phyloP scores from a whole-genome alignment of 352 stramenopile genomes.

The Sclerospora graminicola region DNA sequence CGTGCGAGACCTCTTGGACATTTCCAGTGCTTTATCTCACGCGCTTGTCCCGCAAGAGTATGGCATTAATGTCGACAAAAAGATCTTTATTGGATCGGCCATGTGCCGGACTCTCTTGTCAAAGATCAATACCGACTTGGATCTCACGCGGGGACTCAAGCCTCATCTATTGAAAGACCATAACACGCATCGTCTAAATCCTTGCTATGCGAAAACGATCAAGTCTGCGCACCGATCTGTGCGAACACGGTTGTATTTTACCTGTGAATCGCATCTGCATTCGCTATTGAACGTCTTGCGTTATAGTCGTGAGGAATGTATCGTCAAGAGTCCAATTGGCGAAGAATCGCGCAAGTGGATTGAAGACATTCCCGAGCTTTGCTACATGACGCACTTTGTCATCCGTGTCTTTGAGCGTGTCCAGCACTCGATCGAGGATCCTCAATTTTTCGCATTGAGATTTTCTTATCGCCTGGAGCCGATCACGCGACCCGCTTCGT shows the following conservation, averaged over 20 bases:
- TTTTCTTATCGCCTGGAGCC: conserved; percentile 74
- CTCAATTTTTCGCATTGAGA: conserved; percentile 74
- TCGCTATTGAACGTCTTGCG: conserved; percentile 97
- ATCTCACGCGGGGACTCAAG: conserved; percentile 53
- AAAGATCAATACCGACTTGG: conserved; percentile 83
- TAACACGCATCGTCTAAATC: conserved; percentile 74
- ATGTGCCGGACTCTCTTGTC: conserved; percentile 84
- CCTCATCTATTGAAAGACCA: conserved; percentile 37
- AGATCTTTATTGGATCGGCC: conserved; percentile 77
- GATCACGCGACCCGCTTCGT: conserved; percentile 60
- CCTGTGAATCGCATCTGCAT: conserved; percentile 97
- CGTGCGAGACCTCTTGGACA: conserved; percentile 90
- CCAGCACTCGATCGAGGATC: conserved; percentile 48
- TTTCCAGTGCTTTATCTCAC: conserved; percentile 89
- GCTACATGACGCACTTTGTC: conserved; percentile 99
- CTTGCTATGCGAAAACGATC: conserved; percentile 77
- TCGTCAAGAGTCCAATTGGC: conserved; percentile 40
- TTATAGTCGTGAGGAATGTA: conserved; percentile 59
- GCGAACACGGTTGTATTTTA: conserved; percentile 99
- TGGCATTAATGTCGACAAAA: conserved; percentile 82
- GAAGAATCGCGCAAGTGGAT: conserved; percentile 79
- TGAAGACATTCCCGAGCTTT: conserved; percentile 92
- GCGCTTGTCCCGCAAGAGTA: conserved; percentile 84
- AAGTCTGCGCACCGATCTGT: conserved; percentile 93
- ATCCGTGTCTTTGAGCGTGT: conserved; percentile 97